Percentiles rank a stretch among this genome's conserved stretches.
phyloP scores from a whole-genome alignment of 2,329 filamentous ascomycete genomes.

The Xylaria sp. region DNA sequence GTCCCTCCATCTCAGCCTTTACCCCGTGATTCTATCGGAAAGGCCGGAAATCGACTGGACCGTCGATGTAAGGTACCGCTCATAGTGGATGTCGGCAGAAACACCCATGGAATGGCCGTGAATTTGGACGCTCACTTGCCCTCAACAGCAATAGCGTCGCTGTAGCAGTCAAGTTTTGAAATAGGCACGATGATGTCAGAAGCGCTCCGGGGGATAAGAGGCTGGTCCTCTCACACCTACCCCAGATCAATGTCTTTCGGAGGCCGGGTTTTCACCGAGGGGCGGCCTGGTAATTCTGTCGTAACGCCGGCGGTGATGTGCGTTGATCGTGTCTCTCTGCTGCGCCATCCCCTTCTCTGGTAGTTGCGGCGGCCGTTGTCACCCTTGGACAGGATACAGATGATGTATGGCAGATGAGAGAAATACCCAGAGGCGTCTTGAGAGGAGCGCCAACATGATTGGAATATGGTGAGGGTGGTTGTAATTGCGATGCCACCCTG shows the following conservation, averaged over 20 bases:
- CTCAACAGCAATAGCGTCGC: slow-evolving; percentile 17
- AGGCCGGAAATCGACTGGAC: slow-evolving; percentile 32
- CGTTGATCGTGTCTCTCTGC: slow-evolving; percentile 5
- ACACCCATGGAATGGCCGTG: slow-evolving; percentile 23
- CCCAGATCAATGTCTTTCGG: background rate
- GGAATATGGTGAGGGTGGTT: slow-evolving; percentile 25
- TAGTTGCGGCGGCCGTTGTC: slow-evolving; percentile 14
- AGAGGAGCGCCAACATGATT: slow-evolving; percentile 29
- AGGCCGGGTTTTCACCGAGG: background rate
- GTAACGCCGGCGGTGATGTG: slow-evolving; percentile 8
- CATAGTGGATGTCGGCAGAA: slow-evolving; percentile 25
- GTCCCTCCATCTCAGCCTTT: slow-evolving; percentile 30
- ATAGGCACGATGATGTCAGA: slow-evolving; percentile 31
- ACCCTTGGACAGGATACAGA: slow-evolving; percentile 16
- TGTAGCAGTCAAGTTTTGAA: slow-evolving; percentile 22
- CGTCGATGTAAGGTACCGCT: slow-evolving; percentile 37
- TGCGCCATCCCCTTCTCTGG: too few relatives aligned
- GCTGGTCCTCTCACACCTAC: slow-evolving; percentile 1
- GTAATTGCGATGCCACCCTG: slow-evolving; percentile 35
- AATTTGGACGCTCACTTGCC: slow-evolving; percentile 17
- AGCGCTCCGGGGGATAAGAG: slow-evolving; percentile 4
- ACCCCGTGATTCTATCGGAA: slow-evolving; percentile 30
- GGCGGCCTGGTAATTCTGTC: background rate
- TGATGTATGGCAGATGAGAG: slow-evolving; percentile 3
- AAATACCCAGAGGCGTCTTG: slow-evolving; percentile 22